Evolutionary conservation across 164 flowering plant genomes (phyloP).

Genomic region (Amborella trichopoda): DNA sequence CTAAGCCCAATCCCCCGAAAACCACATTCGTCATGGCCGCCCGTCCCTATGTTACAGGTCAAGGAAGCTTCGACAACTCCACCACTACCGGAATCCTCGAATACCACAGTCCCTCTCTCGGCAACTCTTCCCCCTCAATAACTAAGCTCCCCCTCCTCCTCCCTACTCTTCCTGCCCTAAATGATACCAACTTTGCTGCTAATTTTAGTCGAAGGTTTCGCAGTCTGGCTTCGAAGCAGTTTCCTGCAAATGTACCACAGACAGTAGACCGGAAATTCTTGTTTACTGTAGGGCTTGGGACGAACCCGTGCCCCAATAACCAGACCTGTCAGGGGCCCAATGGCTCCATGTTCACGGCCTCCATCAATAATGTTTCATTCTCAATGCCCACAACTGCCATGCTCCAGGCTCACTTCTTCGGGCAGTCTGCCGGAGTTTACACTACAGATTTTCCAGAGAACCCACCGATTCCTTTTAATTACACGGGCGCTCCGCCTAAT

Average conservation of each 20-base stretch:
- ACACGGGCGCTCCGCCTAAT: constrained; percentile 54
- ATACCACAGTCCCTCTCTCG: constrained; percentile 17
- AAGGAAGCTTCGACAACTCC: constrained; percentile 48
- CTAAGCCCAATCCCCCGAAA: constrained; percentile 32
- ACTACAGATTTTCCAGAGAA: constrained; percentile 34
- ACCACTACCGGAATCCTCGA: constrained; percentile 43
- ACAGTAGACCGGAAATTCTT: constrained; percentile 34
- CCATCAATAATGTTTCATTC: constrained; percentile 50
- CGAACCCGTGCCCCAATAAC: constrained; percentile 29
- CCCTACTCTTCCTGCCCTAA: constrained; percentile 38
- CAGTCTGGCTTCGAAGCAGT: constrained; percentile 33
- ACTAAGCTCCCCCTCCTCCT: constrained; percentile 21
- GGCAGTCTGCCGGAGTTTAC: constrained; percentile 39
- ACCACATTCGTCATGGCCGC: constrained; percentile 52
- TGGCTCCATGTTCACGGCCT: constrained; percentile 35
- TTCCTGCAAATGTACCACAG: constrained; percentile 48
- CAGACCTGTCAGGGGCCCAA: constrained; percentile 63
- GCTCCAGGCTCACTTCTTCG: constrained; percentile 43
- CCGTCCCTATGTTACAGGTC: constrained; percentile 50
- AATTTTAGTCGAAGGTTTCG: constrained; percentile 29
- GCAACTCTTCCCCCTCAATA: neutral
- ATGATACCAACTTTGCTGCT: constrained; percentile 33
- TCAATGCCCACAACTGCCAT: constrained; percentile 34
- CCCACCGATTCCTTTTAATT: constrained; percentile 32
- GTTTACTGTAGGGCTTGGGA: constrained; percentile 59